Percentiles rank a stretch among this genome's conserved stretches.
Conservation (phyloP, 371 early-diverging fungal species). For the Sporodiniella umbellata region DNA sequence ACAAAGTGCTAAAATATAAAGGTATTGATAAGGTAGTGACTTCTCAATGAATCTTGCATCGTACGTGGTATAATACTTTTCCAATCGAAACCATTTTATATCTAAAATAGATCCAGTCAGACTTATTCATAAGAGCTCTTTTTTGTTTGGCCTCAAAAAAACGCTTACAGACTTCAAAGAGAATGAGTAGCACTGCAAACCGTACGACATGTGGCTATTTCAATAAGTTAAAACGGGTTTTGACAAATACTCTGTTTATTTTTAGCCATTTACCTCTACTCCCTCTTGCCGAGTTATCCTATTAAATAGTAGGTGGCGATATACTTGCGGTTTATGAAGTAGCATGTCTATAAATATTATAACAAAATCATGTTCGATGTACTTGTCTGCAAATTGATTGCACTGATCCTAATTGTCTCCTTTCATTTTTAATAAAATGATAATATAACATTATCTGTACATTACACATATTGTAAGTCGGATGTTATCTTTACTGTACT, state of each 20-base stretch:
- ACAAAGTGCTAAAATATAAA: constrained; percentile 75
- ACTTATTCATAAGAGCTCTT: not conserved
- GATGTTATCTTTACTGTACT: constrained; percentile 89
- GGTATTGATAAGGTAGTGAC: constrained; percentile 71
- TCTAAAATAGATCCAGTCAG: constrained; percentile 30
- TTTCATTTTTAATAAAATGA: not conserved
- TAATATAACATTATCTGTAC: too few relatives aligned
- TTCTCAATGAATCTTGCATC: constrained; percentile 57
- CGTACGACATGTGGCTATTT: constrained; percentile 67
- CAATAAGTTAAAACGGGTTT: too few relatives aligned
- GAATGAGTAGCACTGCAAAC: constrained; percentile 74
- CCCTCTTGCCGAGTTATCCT: constrained; percentile 45
- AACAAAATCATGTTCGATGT: constrained; percentile 89
- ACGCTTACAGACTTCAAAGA: constrained; percentile 87
- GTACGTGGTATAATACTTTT: constrained; percentile 55
- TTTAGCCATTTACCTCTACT: constrained; percentile 43
- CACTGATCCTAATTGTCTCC: constrained; percentile 57
- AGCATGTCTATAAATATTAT: constrained; percentile 94
- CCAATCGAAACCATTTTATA: constrained; percentile 90
- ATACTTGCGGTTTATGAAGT: constrained; percentile 87
- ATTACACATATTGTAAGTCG: constrained; percentile 81
- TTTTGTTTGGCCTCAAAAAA: not conserved
- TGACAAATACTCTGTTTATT: too few relatives aligned
- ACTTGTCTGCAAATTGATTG: constrained; percentile 88
- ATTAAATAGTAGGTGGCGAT: constrained; percentile 89